Percentiles rank a stretch among this genome's conserved stretches.
Evolutionary conservation across 345 rosid genomes (phyloP).

Genomic region (Triadica sebifera): DNA sequence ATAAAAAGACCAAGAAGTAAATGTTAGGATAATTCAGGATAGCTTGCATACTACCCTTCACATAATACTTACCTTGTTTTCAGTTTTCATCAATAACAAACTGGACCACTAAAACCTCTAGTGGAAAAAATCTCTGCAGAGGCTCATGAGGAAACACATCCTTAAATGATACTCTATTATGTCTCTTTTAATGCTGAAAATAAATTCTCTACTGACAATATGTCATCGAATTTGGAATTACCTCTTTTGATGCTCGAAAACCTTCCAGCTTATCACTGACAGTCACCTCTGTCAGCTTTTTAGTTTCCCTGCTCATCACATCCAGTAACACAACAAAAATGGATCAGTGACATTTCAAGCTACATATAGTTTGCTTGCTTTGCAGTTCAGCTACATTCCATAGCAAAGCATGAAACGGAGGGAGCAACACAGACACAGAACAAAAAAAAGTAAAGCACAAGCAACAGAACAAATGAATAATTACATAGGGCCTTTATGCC

Average conservation of each 20-base stretch:
- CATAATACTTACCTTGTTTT: background rate
- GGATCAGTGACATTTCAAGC: background rate
- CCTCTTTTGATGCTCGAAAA: conserved; percentile 91
- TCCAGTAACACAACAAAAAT: conserved; percentile 14
- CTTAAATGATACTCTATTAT: background rate
- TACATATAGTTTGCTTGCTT: background rate
- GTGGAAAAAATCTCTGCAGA: background rate
- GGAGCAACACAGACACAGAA: background rate
- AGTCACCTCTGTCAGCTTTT: conserved; percentile 21
- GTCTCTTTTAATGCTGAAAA: background rate
- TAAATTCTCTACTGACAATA: background rate
- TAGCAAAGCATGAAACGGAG: background rate
- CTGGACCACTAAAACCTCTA: background rate
- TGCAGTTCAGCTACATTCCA: background rate
- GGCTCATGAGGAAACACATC: background rate
- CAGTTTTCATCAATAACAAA: background rate
- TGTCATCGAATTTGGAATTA: conserved; percentile 16
- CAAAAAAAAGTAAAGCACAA: background rate
- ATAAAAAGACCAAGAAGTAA: background rate
- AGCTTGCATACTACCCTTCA: background rate
- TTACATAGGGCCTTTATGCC: background rate
- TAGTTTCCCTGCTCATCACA: conserved; percentile 46
- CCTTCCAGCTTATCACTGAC: conserved; percentile 46
- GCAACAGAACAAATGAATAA: background rate
- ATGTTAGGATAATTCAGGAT: background rate